Evolutionary conservation across 768 basidiomycete genomes (phyloP).

Genomic region (Tylopilus sp.): DNA sequence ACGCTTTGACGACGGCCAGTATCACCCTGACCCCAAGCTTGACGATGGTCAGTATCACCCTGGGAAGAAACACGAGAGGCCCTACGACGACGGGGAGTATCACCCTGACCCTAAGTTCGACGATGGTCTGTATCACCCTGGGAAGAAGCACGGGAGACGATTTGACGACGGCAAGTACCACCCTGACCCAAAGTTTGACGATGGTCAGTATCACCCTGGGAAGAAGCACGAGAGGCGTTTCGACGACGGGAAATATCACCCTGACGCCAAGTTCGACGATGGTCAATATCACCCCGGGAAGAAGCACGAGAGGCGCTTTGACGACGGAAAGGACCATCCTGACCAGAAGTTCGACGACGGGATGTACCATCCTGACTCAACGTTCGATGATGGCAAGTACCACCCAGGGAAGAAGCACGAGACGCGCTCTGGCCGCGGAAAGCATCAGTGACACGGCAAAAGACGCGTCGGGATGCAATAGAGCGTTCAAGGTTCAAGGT

Average conservation of each 20-base stretch:
- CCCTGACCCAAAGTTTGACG: neutral
- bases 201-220: constrained; percentile 1
- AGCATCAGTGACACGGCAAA: neutral
- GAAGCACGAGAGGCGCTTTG: neutral
- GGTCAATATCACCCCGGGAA: neutral
- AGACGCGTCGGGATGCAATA: neutral
- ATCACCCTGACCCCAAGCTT: constrained; percentile 1
- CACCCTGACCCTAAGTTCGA: neutral
- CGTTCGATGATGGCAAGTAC: constrained; percentile 9
- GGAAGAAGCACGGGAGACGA: too few species aligned
- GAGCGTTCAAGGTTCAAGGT: neutral
- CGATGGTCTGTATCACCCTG: neutral
- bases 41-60: constrained; percentile 2
- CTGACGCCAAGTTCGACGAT: neutral
- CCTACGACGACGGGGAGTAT: constrained; percentile 7
- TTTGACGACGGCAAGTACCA: constrained; percentile 2
- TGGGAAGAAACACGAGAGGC: neutral
- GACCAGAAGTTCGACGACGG: neutral
- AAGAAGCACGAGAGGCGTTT: neutral
- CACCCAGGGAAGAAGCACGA: neutral
- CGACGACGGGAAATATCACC: constrained; percentile 11
- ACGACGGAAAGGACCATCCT: neutral
- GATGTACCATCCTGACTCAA: constrained; percentile 7
- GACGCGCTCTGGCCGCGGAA: constrained; percentile 7
- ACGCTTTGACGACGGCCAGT: constrained; percentile 10